These are phyloP conservation scores for Naganishia albida DNA, from an alignment of 1,284 basidiomycete species.

Conservation along the genomic window DNA sequence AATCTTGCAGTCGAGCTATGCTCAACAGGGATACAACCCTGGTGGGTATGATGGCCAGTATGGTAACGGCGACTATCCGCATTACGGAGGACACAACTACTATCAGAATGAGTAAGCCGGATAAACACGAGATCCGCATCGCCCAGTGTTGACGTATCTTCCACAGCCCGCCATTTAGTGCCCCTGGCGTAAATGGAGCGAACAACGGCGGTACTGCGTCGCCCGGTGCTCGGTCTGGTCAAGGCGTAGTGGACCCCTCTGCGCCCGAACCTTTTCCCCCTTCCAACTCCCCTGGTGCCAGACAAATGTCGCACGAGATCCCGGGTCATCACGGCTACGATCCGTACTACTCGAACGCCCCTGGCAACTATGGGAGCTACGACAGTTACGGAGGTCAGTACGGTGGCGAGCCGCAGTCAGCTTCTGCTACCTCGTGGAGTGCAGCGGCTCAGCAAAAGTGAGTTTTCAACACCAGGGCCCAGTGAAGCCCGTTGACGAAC, in stretches of 20 bases:
- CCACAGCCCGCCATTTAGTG: slow-evolving; percentile 5
- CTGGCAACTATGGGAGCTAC: slow-evolving; percentile 6
- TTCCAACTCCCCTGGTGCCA: slow-evolving; percentile 13
- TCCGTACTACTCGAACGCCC: slow-evolving; percentile 12
- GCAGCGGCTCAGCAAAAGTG: slow-evolving; percentile 12
- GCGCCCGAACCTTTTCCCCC: slow-evolving; percentile 22
- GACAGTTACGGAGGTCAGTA: slow-evolving; percentile 13
- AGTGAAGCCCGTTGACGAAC: neutral
- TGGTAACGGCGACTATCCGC: slow-evolving; percentile 10
- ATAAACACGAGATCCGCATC: neutral
- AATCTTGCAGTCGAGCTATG: slow-evolving; percentile 24
- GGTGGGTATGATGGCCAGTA: slow-evolving; percentile 15
- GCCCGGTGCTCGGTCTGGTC: slow-evolving; percentile 16
- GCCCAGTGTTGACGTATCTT: neutral
- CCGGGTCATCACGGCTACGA: slow-evolving; percentile 17
- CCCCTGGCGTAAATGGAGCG: neutral
- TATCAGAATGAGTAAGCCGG: slow-evolving; percentile 22
- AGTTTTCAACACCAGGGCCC: neutral
- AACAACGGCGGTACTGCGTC: slow-evolving; percentile 18
- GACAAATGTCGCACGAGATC: slow-evolving; percentile 26
- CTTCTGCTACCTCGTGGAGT: slow-evolving; percentile 11
- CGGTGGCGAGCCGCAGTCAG: slow-evolving; percentile 13
- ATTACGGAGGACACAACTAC: slow-evolving; percentile 9
- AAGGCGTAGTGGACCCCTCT: slow-evolving; percentile 21
- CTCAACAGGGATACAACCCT: slow-evolving; percentile 22